Evolutionary conservation across 2,329 filamentous ascomycete species (phyloP).

Genomic region (Venturia asperata): DNA sequence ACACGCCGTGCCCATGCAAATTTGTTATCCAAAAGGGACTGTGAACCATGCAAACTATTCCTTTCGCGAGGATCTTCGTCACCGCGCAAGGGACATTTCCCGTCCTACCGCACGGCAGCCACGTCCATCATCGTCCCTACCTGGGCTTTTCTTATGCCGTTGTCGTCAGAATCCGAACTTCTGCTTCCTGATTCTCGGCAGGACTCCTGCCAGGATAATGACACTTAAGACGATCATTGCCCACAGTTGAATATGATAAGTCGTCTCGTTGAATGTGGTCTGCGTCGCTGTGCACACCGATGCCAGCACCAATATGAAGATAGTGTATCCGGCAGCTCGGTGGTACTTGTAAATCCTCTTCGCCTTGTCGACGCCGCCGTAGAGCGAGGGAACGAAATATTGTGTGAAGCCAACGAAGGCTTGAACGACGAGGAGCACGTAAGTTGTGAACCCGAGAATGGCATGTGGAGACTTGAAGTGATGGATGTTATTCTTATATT

Average conservation of each 20-base stretch:
- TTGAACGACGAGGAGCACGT: slow-evolving; percentile 64
- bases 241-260: slow-evolving; percentile 70
- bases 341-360: slow-evolving; percentile 90
- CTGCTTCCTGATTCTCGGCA: slow-evolving; percentile 70
- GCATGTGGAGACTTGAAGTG: slow-evolving; percentile 80
- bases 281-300: slow-evolving; percentile 69
- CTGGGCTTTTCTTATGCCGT: background rate
- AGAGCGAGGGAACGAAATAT: slow-evolving; percentile 66
- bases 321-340: slow-evolving; percentile 65
- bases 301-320: slow-evolving; percentile 62
- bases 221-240: slow-evolving; percentile 58
- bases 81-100: background rate
- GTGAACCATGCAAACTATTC: background rate
- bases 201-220: slow-evolving; percentile 62
- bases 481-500: slow-evolving; percentile 55
- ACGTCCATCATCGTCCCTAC: background rate
- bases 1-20: background rate
- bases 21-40: background rate
- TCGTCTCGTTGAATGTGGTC: slow-evolving; percentile 64
- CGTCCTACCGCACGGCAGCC: background rate
- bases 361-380: slow-evolving; percentile 71
- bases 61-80: background rate
- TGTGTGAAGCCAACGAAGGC: slow-evolving; percentile 74
- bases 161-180: slow-evolving; percentile 59
- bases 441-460: slow-evolving; percentile 71